Conservation (phyloP, 495 filamentous ascomycete genomes). For the Cairneyella variabilis region DNA sequence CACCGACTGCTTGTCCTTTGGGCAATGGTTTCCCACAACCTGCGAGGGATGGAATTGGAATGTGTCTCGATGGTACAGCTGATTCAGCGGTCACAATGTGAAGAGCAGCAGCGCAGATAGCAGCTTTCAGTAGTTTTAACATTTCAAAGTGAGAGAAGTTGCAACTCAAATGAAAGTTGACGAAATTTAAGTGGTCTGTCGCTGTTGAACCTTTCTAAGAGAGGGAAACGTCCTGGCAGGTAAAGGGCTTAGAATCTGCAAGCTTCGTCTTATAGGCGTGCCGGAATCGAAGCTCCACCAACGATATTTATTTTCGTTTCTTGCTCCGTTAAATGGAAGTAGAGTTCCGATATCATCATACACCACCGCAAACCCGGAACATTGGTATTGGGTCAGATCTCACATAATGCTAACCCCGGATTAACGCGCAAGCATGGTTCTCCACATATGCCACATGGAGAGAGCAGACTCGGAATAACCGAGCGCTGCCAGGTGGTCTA, state of each 20-base stretch:
- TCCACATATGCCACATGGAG: not conserved
- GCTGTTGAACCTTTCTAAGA: too few species aligned
- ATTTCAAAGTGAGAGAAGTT: not conserved
- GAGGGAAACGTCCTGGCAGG: not conserved
- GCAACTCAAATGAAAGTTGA: not conserved
- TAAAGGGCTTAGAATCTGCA: not conserved
- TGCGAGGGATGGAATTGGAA: not conserved
- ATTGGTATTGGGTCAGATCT: not conserved
- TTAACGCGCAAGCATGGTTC: not conserved
- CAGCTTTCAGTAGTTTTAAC: not conserved
- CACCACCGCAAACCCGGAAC: not conserved
- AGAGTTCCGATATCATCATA: not conserved
- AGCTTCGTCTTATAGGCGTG: not conserved
- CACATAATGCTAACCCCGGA: not conserved
- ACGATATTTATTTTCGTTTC: not conserved
- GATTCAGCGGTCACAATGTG: not conserved
- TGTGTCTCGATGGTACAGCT: not conserved
- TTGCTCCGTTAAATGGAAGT: not conserved
- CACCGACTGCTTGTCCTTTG: not conserved
- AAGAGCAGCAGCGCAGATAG: not conserved
- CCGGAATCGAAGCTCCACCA: not conserved
- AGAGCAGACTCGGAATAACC: not conserved
- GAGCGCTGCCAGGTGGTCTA: not conserved
- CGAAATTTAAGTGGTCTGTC: not conserved
- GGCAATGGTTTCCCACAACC: slow-evolving; percentile 18